Conservation (phyloP, 2,329 filamentous ascomycete genomes). For the Bipolaris bicolor region DNA sequence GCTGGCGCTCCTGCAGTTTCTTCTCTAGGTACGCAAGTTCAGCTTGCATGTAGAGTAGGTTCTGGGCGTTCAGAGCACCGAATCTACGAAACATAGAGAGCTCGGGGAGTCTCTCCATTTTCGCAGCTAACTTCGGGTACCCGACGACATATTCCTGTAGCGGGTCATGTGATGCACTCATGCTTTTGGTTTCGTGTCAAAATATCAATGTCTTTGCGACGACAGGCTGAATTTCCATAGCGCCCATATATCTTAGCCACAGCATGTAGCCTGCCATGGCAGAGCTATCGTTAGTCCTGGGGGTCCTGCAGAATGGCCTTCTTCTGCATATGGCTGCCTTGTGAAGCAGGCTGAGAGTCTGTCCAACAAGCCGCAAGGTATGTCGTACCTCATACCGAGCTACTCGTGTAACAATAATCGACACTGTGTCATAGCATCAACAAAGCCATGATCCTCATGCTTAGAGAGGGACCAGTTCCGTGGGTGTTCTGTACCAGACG, state of each 20-base stretch:
- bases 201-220: not conserved
- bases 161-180: not conserved
- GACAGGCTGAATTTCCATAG: not conserved
- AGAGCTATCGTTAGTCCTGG: not conserved
- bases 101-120: slow-evolving; percentile 10
- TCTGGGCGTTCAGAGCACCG: slow-evolving; percentile 14
- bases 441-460: not conserved
- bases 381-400: not conserved
- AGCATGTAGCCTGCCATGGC: not conserved
- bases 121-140: slow-evolving; percentile 11
- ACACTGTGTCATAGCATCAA: not conserved
- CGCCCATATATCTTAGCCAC: not conserved
- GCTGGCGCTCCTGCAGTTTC: not conserved
- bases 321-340: not conserved
- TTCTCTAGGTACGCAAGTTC: slow-evolving; percentile 7
- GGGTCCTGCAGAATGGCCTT: not conserved
- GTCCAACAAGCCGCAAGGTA: not conserved
- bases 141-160: not conserved
- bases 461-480: not conserved
- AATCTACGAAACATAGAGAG: slow-evolving; percentile 16
- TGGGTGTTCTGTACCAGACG: too few relatives aligned
- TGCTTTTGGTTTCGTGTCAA: not conserved
- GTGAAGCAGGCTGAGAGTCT: not conserved
- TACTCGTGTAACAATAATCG: not conserved
- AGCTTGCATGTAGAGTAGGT: slow-evolving; percentile 15